Evolutionary conservation across 2,329 filamentous ascomycete species (phyloP).

Genomic region (Fusarium tupiense): DNA sequence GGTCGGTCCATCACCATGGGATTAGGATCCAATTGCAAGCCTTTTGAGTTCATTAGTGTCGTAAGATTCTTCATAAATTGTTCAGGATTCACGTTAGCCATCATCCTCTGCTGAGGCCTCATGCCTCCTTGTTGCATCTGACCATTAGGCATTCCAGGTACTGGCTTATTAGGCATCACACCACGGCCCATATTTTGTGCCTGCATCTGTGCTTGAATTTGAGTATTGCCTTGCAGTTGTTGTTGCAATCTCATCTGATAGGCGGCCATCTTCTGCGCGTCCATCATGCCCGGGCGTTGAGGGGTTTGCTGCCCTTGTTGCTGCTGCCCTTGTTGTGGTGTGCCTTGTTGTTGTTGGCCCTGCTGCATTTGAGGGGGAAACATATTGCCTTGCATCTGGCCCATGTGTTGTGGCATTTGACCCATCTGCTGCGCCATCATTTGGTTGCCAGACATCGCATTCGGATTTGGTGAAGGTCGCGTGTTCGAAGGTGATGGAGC

Average conservation of each 20-base stretch:
- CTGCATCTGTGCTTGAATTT: slow-evolving; percentile 64
- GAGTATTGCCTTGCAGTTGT: slow-evolving; percentile 70
- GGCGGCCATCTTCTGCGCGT: slow-evolving; percentile 77
- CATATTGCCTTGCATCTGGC: slow-evolving; percentile 57
- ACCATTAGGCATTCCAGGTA: slow-evolving; percentile 62
- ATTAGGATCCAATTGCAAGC: slow-evolving; percentile 77
- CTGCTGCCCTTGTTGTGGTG: slow-evolving; percentile 53
- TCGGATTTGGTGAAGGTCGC: slow-evolving; percentile 64
- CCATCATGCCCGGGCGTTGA: slow-evolving; percentile 54
- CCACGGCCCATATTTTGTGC: slow-evolving; percentile 55
- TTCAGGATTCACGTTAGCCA: slow-evolving; percentile 65
- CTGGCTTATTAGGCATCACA: slow-evolving; percentile 64
- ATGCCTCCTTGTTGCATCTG: slow-evolving; percentile 62
- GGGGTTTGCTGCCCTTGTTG: slow-evolving; percentile 47
- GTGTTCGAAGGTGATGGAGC: slow-evolving; percentile 65
- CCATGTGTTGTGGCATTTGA: slow-evolving; percentile 59
- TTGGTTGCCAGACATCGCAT: slow-evolving; percentile 60
- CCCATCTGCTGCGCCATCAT: slow-evolving; percentile 65
- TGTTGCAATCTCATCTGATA: slow-evolving; percentile 88
- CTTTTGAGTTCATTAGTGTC: slow-evolving; percentile 79
- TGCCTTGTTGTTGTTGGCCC: slow-evolving; percentile 57
- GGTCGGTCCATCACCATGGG: slow-evolving; percentile 78
- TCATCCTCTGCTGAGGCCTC: slow-evolving; percentile 60
- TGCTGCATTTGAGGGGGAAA: slow-evolving; percentile 54
- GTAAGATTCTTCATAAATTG: slow-evolving; percentile 80